Evolutionary conservation across 2,329 filamentous ascomycete genomes (phyloP), one percentile per base, ranked within the genome.

Genomic region (Sporothrix humicola): DNA sequence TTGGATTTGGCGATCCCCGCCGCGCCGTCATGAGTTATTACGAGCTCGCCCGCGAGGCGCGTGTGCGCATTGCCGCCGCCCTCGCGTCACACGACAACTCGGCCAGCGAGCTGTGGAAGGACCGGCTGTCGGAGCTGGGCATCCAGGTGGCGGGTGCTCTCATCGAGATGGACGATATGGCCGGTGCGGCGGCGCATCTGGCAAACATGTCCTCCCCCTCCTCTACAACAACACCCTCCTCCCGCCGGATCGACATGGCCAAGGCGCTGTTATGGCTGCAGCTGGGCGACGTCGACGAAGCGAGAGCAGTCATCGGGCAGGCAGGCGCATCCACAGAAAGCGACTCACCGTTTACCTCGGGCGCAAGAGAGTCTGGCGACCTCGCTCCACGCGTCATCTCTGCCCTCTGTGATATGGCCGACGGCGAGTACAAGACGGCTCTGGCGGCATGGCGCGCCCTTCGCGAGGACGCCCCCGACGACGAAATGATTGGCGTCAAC

Each of bases 21-120:
- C 88, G 95, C 75, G 92, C 93, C 3, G 91, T 99, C 73, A 95
- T 96, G 86, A 93, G 92, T 61, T 93, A 97, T 80, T 97, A 97
- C 80, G 94, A 97, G 76, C 87, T 98, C 1, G 94, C 91, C 0
- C 83, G 92, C 9, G 94, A 97, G 81, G 93, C 93, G 1, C 86
- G 94, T 20, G 83, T 85, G 1, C 86, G 87, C 73, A 84, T 93
- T 5, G 82, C 84, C 20, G 84, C 83, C 46, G 86, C 88, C 0
- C 79, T 78, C 5, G 79, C 77, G 12, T 78, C 77, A 46, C 84
- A 85, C 54, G 86, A 87, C 10, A 85, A 87, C 69, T 85, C 89
- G 0, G 88, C 89, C 26, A 83, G 86, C 17, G 84, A 86, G 76
- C 77, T 92, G 6, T 98, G 95, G 95, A 90, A 88, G 76, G 82